Percentiles rank a stretch among this genome's conserved stretches.
These are phyloP conservation scores for Lactarius trivialis DNA, from an alignment of 768 basidiomycete species.

Conservation along the genomic window DNA sequence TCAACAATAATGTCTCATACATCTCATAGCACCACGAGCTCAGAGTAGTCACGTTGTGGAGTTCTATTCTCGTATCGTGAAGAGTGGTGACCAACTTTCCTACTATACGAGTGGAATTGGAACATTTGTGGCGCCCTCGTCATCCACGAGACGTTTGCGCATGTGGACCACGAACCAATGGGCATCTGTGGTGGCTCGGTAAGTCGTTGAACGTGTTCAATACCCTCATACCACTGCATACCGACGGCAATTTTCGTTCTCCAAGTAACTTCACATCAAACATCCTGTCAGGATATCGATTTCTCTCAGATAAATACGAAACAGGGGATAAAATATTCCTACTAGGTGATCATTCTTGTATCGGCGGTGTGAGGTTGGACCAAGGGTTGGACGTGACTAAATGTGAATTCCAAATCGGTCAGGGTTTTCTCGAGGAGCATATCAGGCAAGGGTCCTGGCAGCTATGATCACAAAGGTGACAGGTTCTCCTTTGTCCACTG, in stretches of 20 bases:
- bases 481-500: too few species aligned
- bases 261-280: slow-evolving; percentile 33
- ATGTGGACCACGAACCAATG: slow-evolving; percentile 31
- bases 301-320: slow-evolving; percentile 37
- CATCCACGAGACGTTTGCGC: slow-evolving; percentile 21
- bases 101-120: slow-evolving; percentile 38
- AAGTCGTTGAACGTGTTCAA: too few species aligned
- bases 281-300: slow-evolving; percentile 34
- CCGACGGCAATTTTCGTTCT: neutral
- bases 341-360: too few species aligned
- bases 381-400: too few species aligned
- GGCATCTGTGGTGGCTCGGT: slow-evolving; percentile 28
- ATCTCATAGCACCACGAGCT: too few species aligned
- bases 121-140: slow-evolving; percentile 28
- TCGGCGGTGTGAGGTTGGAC: too few species aligned
- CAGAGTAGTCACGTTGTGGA: slow-evolving; percentile 35
- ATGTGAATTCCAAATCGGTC: slow-evolving; percentile 30
- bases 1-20: too few species aligned
- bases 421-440: slow-evolving; percentile 47
- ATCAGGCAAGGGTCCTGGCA: slow-evolving; percentile 38
- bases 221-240: too few species aligned
- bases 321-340: slow-evolving; percentile 37
- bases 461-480: slow-evolving; percentile 42
- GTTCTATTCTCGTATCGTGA: slow-evolving; percentile 34
- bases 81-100: slow-evolving; percentile 32